phyloP scores from a whole-genome alignment of 495 filamentous ascomycete species.

The Bombardia bombarda region DNA sequence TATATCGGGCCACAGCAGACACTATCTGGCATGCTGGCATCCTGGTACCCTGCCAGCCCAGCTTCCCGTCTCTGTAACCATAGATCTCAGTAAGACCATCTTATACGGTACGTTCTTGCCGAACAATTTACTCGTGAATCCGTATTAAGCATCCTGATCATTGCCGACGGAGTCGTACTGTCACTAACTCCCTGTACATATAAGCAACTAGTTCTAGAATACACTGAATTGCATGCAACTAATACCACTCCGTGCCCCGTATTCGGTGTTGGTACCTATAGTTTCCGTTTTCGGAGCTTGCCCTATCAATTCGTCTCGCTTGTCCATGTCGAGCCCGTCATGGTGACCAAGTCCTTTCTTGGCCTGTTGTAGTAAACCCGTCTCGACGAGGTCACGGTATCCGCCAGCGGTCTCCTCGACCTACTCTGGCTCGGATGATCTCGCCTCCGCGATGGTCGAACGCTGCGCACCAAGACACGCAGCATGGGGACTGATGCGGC shows the following conservation, averaged over 20 bases:
- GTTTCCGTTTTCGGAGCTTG: neutral
- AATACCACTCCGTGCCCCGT: neutral
- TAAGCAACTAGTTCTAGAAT: no score
- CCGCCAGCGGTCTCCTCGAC: slow-evolving; percentile 5
- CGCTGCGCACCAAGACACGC: slow-evolving; percentile 18
- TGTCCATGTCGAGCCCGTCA: slow-evolving; percentile 17
- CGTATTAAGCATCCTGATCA: no score
- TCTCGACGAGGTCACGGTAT: slow-evolving; percentile 10
- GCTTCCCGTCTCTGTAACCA: no score
- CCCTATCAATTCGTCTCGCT: slow-evolving; percentile 5
- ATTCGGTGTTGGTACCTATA: slow-evolving; percentile 1
- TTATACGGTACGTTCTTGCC: no score
- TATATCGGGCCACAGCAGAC: no score
- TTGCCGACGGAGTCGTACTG: no score
- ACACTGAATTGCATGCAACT: no score
- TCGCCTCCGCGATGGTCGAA: neutral
- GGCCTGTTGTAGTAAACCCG: slow-evolving; percentile 19
- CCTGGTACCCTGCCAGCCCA: no score
- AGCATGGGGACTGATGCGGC: slow-evolving; percentile 27
- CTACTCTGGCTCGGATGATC: neutral
- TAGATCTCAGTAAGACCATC: no score
- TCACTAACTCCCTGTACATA: no score
- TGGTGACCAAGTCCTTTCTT: slow-evolving; percentile 17
- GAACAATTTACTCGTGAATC: no score
- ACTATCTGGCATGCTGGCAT: no score